Evolutionary conservation across 305 asterid species (phyloP), one percentile per base, ranked within the genome.

Genomic region (Fraxinus sp.): DNA sequence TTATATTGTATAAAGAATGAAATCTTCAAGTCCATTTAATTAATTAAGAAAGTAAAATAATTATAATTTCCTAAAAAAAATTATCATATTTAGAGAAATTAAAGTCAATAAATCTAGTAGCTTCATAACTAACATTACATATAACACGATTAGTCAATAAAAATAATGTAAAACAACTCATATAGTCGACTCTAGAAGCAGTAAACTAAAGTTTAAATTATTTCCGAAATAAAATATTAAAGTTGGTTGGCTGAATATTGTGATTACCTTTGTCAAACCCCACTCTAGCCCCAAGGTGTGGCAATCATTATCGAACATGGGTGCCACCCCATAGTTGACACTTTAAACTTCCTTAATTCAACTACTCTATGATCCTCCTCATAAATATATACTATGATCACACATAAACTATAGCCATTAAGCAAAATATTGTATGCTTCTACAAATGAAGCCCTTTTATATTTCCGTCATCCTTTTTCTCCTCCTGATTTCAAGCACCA

Each of bases 231-330:
- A 22, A 62, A 62, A 22, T 62, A 62, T 18, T 22, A 62, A 62
- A 62, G 32, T 62, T 22, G 71, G 71, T 3, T 62, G 71, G 30
- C 70, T 59, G 11, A 20, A 20, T 22, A 62, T 55, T 16, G 66
- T n/a, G 26, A 55, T 18, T 57, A 57, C 57, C 73, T 62, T 22
- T 62, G 32, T 2, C n/a, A 10, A 64, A 7, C 73, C 35, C 73
- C 73, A 64, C 33, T 33, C 70, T 8, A 20, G 9, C 35, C 73
- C n/a, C 16, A 64, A 64, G 24, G 10, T 64, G 80, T 74, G 86
- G 89, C 78, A 87, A 87, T 89, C 89, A 89, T 87, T 85, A 86
- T 77, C 83, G 91, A 86, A 88, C 91, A 86, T 88, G 91, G 91
- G 84, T 86, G 88, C 90, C 87, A 85, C 89, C 90, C 78, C 80